Base-by-base conservation (phyloP, 73 alveolate genomes). In the Paramecium primaurelia region DNA sequence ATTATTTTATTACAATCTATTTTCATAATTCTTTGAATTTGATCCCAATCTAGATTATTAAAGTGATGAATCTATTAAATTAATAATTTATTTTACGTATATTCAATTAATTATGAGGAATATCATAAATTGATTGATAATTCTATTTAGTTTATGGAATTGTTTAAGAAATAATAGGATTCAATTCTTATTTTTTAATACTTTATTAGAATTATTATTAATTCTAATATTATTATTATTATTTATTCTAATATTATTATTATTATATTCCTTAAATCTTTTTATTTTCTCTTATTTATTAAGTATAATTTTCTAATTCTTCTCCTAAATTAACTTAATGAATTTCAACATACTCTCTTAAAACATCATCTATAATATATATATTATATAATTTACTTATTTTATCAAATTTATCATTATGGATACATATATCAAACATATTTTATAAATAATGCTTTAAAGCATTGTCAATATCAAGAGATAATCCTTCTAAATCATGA, bases 401-500 rank as follows among this genome's bases (percentile, higher is more conserved):
- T 75, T 75, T 38, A 37, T 36, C 20, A n/a, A 75, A 42, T 42
- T 75, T 75, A 38, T 75, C 88, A 0, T 75, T 18, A 75, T 75
- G 88, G 7, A 75, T 42, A 75, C 12, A 75, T 9, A 75, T 40
- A 75, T 75, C 88, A 75, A 75, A 75, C 69, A 75, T 75, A 37
- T 75, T 75, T 75, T 36, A 36, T 38, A 75, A 42, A 42, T 75
- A 75, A 38, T 75, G 88, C 12, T 75, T 75, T 6, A 75, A 42
- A 2, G 88, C 88, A 38, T 75, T 36, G 37, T 75, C 88, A 75
- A 75, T 34, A 9, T 75, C 88, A n/a, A 11, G 38, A 12, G 88
- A 75, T 7, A 75, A 75, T 75, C 60, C 68, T 75, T 75, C 88
- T 4, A 75, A 75, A 75, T 75, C 88, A 38, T 75, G 88, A 42